Evolutionary conservation across 495 filamentous ascomycete genomes (phyloP).

Genomic region (Penicillium longicatenatum): DNA sequence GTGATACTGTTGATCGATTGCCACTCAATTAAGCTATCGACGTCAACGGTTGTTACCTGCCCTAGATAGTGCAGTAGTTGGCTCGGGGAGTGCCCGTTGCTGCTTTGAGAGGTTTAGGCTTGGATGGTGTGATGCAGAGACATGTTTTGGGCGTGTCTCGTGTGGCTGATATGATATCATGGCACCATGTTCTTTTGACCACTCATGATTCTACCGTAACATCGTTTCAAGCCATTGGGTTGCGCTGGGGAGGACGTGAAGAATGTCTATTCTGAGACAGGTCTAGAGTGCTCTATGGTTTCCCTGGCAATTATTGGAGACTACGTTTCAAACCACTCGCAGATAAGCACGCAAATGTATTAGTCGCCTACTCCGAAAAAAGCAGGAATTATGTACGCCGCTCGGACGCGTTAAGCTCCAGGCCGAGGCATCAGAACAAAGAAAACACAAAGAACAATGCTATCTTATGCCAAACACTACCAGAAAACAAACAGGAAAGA

Average conservation of each 20-base stretch:
- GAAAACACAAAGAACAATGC: constrained; percentile 26
- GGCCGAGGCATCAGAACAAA: constrained; percentile 8
- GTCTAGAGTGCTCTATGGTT: not conserved
- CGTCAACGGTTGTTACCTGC: not conserved
- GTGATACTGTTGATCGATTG: not conserved
- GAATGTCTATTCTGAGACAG: not conserved
- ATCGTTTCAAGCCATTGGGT: not conserved
- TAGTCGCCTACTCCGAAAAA: constrained; percentile 16
- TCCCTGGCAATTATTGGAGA: not conserved
- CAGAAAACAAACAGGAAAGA: constrained; percentile 21
- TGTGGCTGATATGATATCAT: not conserved
- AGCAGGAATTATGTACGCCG: constrained; percentile 22
- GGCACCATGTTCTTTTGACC: not conserved
- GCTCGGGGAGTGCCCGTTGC: no score
- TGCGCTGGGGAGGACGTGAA: not conserved
- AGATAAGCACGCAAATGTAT: constrained; percentile 18
- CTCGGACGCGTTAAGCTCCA: constrained; percentile 12
- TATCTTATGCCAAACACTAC: constrained; percentile 37
- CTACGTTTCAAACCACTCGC: not conserved
- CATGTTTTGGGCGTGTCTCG: not conserved
- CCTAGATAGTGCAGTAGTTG: no score
- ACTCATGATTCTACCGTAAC: not conserved
- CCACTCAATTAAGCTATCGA: not conserved
- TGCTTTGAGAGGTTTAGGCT: not conserved
- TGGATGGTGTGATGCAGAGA: not conserved